Evolutionary conservation across 2,329 filamentous ascomycete species (phyloP).

Genomic region (Cladorrhinum sp.): DNA sequence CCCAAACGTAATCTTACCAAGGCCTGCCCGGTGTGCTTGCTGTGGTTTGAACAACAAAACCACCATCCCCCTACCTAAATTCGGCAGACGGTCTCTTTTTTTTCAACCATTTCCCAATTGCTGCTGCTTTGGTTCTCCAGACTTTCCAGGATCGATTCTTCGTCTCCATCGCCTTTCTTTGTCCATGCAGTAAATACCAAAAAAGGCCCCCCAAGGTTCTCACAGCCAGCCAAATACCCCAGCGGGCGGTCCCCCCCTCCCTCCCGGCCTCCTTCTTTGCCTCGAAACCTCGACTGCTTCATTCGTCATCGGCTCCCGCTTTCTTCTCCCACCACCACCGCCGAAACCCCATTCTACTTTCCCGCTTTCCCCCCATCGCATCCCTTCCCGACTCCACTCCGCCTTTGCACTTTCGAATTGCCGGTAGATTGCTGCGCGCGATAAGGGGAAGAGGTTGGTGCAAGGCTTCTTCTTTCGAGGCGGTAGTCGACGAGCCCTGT

Average conservation of each 20-base stretch:
- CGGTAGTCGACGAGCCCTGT: constrained; percentile 15
- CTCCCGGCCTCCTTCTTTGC: constrained; percentile 5
- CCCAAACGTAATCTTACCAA: constrained; percentile 9
- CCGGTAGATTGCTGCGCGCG: constrained; percentile 23
- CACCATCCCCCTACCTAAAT: constrained; percentile 9
- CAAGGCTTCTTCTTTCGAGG: constrained; percentile 19
- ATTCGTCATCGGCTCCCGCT: constrained; percentile 24
- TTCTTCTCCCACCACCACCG: constrained; percentile 10
- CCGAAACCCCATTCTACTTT: constrained; percentile 17
- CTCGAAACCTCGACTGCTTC: constrained; percentile 23
- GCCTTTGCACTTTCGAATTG: constrained; percentile 24
- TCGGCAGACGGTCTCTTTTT: constrained; percentile 13
- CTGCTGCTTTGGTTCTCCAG: background rate
- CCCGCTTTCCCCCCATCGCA: constrained; percentile 22
- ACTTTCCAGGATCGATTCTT: background rate
- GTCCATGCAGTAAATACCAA: constrained; percentile 8
- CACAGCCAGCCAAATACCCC: constrained; percentile 6
- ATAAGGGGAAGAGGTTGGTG: constrained; percentile 26
- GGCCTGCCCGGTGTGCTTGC: background rate
- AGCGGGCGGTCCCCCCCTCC: background rate
- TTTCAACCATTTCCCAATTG: constrained; percentile 7
- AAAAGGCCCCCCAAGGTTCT: background rate
- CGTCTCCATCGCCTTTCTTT: constrained; percentile 1
- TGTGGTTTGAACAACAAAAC: constrained; percentile 7
- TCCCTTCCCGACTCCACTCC: constrained; percentile 25